Conservation (phyloP, 23 red algal species). For the Gracilariopsis chorda region DNA sequence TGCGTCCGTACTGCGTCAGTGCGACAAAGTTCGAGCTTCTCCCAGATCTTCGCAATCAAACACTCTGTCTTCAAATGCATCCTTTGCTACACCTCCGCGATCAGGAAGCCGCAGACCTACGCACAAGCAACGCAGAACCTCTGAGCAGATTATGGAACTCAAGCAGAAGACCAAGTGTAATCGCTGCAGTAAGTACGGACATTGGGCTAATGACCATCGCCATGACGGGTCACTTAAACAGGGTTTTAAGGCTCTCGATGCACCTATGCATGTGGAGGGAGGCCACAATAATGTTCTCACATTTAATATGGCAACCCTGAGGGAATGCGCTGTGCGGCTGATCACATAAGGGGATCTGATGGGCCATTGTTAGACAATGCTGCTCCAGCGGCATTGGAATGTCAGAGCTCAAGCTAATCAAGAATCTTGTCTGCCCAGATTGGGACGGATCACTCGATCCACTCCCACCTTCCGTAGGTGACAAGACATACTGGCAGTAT, state of each 20-base stretch:
- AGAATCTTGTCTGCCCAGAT: background rate
- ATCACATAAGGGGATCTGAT: background rate
- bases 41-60: background rate
- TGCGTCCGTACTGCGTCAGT: background rate
- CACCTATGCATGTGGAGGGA: background rate
- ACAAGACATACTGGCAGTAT: background rate
- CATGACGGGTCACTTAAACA: background rate
- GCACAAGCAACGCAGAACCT: background rate
- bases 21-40: background rate
- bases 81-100: background rate
- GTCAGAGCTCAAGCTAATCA: background rate
- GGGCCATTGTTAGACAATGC: background rate
- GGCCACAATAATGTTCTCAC: background rate
- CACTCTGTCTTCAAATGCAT: background rate
- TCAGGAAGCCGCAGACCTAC: background rate
- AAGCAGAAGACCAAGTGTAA: background rate
- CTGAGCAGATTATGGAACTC: background rate
- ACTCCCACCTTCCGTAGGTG: background rate
- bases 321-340: background rate
- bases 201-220: background rate
- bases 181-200: background rate
- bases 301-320: background rate
- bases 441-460: background rate
- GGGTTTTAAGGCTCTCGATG: background rate
- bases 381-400: slow-evolving; percentile 5